Evolutionary conservation across 73 alveolate species (phyloP).

Genomic region (Paramecium pentaurelia): DNA sequence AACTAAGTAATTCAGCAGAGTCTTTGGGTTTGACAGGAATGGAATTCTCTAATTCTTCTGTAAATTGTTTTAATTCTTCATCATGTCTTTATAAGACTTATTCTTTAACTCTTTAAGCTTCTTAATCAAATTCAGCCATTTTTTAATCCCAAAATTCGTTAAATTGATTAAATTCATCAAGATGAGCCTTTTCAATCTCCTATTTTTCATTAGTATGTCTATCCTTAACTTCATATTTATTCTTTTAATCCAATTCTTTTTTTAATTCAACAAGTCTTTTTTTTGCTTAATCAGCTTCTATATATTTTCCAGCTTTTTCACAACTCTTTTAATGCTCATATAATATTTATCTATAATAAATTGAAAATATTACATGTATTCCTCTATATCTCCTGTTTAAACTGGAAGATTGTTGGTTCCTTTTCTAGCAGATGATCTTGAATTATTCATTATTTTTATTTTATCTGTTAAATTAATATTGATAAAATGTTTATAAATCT

Average conservation of each 20-base stretch:
- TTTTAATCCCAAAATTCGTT: constrained; percentile 66
- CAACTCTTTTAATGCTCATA: constrained; percentile 55
- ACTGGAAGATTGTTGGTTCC: constrained; percentile 10
- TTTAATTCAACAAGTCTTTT: constrained; percentile 46
- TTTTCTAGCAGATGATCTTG: not conserved
- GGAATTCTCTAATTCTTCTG: constrained; percentile 54
- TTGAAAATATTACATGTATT: not conserved
- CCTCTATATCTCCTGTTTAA: constrained; percentile 34
- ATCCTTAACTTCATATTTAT: constrained; percentile 54
- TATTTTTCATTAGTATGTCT: constrained; percentile 46
- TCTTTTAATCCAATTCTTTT: constrained; percentile 41
- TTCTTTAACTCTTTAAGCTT: constrained; percentile 48
- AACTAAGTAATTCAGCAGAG: constrained; percentile 49
- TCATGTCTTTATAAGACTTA: constrained; percentile 51
- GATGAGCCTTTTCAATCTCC: constrained; percentile 60
- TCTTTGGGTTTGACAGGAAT: constrained; percentile 56
- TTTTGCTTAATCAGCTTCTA: constrained; percentile 60
- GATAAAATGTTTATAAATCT: not conserved
- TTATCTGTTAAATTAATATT: not conserved
- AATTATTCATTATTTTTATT: not conserved
- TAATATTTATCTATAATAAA: not conserved
- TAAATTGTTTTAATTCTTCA: constrained; percentile 38
- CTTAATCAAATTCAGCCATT: constrained; percentile 58
- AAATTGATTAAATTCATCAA: constrained; percentile 61
- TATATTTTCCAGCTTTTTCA: constrained; percentile 56